These are phyloP conservation scores for Phyllosticta paracitricarpa DNA, from an alignment of 2,329 filamentous ascomycete genomes.

Conservation along the genomic window DNA sequence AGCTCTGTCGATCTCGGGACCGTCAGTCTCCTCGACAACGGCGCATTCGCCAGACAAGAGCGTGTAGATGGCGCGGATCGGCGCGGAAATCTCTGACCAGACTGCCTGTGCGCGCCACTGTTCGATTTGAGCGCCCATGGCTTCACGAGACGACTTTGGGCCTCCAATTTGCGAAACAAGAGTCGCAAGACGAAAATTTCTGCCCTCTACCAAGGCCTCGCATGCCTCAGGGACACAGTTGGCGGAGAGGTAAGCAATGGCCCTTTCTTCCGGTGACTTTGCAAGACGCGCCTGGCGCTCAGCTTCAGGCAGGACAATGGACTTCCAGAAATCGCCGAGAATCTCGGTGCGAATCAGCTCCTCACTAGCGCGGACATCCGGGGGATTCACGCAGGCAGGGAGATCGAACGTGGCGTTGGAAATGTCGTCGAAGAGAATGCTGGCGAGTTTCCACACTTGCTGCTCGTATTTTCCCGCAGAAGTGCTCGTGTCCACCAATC, in stretches of 20 bases:
- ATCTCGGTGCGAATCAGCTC: slow-evolving; percentile 43
- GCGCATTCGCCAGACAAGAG: slow-evolving; percentile 82
- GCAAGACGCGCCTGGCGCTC: slow-evolving; percentile 46
- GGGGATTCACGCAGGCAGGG: slow-evolving; percentile 17
- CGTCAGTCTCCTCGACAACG: slow-evolving; percentile 66
- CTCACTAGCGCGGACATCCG: slow-evolving; percentile 32
- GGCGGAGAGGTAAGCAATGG: slow-evolving; percentile 67
- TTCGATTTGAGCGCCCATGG: slow-evolving; percentile 70
- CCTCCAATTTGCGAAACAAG: slow-evolving; percentile 76
- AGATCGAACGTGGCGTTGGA: slow-evolving; percentile 41
- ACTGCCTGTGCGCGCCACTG: slow-evolving; percentile 77
- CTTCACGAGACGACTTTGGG: slow-evolving; percentile 51
- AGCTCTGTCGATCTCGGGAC: slow-evolving; percentile 62
- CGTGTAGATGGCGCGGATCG: slow-evolving; percentile 80
- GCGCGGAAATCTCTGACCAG: slow-evolving; percentile 75
- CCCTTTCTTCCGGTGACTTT: slow-evolving; percentile 66
- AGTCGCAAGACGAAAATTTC: slow-evolving; percentile 75
- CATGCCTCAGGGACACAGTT: slow-evolving; percentile 77
- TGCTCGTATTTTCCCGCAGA: slow-evolving; percentile 49
- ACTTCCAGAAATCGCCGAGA: slow-evolving; percentile 58
- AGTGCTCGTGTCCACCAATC: slow-evolving; percentile 34
- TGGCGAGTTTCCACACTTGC: slow-evolving; percentile 74
- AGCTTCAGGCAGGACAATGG: slow-evolving; percentile 29
- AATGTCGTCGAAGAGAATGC: slow-evolving; percentile 57
- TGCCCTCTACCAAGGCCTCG: slow-evolving; percentile 62